Conservation (phyloP, 2,329 filamentous ascomycete species). For the Rutstroemia sp. region DNA sequence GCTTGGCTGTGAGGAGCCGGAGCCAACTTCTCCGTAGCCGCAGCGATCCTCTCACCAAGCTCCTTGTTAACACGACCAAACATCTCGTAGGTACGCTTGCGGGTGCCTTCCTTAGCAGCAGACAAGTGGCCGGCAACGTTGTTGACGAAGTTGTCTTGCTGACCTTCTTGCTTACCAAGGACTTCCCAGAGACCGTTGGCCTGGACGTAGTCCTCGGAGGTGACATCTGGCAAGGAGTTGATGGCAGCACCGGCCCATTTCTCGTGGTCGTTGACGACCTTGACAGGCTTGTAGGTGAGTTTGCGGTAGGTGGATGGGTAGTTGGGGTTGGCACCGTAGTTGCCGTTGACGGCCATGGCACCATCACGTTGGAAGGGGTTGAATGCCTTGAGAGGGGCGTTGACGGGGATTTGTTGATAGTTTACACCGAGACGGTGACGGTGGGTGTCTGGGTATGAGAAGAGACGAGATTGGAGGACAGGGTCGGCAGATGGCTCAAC, state of each 20-base stretch:
- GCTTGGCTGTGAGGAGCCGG: conserved; percentile 7
- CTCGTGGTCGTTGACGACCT: conserved; percentile 38
- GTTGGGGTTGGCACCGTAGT: conserved; percentile 53
- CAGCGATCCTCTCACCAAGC: conserved; percentile 45
- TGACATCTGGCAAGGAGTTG: conserved; percentile 36
- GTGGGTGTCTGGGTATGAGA: conserved; percentile 63
- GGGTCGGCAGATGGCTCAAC: conserved; percentile 64
- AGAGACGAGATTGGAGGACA: conserved; percentile 60
- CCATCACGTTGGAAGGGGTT: conserved; percentile 70
- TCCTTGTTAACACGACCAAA: conserved; percentile 48
- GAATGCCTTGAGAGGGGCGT: conserved; percentile 40
- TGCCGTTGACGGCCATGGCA: conserved; percentile 59
- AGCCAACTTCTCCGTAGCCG: conserved; percentile 40
- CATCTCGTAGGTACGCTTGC: conserved; percentile 53
- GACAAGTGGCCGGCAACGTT: conserved; percentile 52
- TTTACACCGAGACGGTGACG: conserved; percentile 49
- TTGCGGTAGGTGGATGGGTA: conserved; percentile 45
- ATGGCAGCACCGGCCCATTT: conserved; percentile 40
- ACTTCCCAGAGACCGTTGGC: conserved; percentile 31
- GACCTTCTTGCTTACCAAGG: conserved; percentile 39
- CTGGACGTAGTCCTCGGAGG: conserved; percentile 29
- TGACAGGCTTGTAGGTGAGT: conserved; percentile 37
- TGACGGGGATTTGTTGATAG: conserved; percentile 51
- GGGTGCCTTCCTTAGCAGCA: conserved; percentile 45
- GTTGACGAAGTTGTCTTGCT: conserved; percentile 53